Evolutionary conservation across 1,284 basidiomycete genomes (phyloP).

Genomic region (Trametes sp.): DNA sequence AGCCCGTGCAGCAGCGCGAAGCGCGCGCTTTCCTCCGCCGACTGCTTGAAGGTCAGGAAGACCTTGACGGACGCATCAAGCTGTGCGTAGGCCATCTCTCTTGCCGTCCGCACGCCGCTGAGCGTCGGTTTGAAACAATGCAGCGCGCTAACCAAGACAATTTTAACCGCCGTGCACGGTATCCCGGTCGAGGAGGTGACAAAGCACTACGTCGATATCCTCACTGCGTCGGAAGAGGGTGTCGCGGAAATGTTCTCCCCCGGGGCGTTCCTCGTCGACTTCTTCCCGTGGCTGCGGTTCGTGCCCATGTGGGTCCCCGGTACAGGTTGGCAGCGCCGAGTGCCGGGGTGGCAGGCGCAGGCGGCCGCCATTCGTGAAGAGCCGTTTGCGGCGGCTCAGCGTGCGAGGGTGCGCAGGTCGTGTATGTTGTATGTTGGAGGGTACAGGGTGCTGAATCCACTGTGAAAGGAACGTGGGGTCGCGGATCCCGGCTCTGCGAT

Average conservation of each 20-base stretch:
- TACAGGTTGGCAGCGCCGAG: slow-evolving; percentile 30
- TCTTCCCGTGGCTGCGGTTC: slow-evolving; percentile 19
- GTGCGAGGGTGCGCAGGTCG: not conserved
- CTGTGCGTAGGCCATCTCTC: slow-evolving; percentile 1
- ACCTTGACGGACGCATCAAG: slow-evolving; percentile 23
- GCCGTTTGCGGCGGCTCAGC: slow-evolving; percentile 24
- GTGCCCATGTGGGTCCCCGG: slow-evolving; percentile 41
- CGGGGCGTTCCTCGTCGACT: slow-evolving; percentile 31
- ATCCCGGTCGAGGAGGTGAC: slow-evolving; percentile 20
- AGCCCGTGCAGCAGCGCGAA: slow-evolving; percentile 31
- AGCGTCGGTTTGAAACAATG: too few relatives aligned
- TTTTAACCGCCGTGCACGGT: slow-evolving; percentile 7
- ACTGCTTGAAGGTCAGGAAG: slow-evolving; percentile 28
- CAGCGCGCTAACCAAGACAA: not conserved
- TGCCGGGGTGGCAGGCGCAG: slow-evolving; percentile 22
- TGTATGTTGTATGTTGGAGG: too few relatives aligned
- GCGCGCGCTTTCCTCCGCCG: slow-evolving; percentile 27
- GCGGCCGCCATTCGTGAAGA: slow-evolving; percentile 29
- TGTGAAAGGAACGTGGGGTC: not conserved
- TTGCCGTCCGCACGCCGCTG: too few relatives aligned
- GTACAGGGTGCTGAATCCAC: too few relatives aligned
- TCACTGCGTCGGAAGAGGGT: slow-evolving; percentile 37
- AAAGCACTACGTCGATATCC: slow-evolving; percentile 36
- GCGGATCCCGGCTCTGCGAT: not conserved
- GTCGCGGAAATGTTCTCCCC: slow-evolving; percentile 40